Base-by-base conservation (phyloP, 768 basidiomycete genomes). In the Xanthoconium purpureum region DNA sequence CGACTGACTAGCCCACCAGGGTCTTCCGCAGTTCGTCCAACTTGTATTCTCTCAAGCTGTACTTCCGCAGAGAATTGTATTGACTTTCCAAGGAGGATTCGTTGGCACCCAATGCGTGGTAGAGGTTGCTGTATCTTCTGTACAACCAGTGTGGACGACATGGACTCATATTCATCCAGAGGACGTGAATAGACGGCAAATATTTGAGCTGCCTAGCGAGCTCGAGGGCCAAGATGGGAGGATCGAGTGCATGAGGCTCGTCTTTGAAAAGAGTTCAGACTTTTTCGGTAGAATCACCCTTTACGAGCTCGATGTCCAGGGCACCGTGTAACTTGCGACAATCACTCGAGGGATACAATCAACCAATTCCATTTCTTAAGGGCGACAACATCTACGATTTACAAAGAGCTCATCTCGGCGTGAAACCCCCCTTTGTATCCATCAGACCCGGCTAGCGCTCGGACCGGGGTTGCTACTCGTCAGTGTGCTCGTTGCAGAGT, bases 1-100 rank as follows among this genome's bases (percentile, higher is more conserved):
- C 14, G 42, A 52, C 61, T 60, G 48, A 66, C 47, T 24, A 13
- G 47, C 29, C 38, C 28, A 43, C n/a, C 61, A 92, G 91, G 89
- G 89, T 24, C 75, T 85, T 12, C 89, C 89, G 1, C 91, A 92
- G 73, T 85, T 76, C 61, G 80, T 93, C 58, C 88, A 89, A 51
- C 71, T 91, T 29, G 69, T 70, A 4, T 93, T 92, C 62, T 47
- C 64, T 11, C 57, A 55, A 6, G 77, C 69, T 47, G 81, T 89
- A n/a, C 62, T 79, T 36, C 88, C 88, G 5, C 77, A 73, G 58
- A 75, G 74, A 28, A 60, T 91, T 17, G 74, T 73, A 18, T 58
- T 91, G 59, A 91, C 87, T 2, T 94, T 94, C 65, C 91, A 94
- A 76, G 91, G 91, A 14, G 91, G 91, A 2, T 93, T 94, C 67